Evolutionary conservation across 1,139 yeast species (phyloP), one percentile per base, ranked within the genome.

Genomic region (Pichia sp.): DNA sequence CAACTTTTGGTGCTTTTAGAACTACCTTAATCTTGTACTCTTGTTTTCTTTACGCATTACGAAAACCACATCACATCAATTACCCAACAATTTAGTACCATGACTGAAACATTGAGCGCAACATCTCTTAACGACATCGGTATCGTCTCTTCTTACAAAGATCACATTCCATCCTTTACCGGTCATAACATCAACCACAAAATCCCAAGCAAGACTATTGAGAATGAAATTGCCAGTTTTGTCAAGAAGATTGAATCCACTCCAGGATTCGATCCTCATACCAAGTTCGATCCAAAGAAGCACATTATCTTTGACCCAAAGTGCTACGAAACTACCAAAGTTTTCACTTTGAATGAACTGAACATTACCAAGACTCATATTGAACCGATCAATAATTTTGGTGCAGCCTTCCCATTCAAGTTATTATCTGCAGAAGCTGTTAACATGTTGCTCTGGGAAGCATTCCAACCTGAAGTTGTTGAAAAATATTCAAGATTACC

Each of bases 391-490:
- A 54, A 61, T 21, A 60, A 64, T 34, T 53, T 65, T 41, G 71
- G 62, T 4, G 68, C 63, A 7, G 54, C 63, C 12, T 61, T 57
- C 36, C 70, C 70, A 17, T 67, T 67, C 45, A 68, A 69, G 12
- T 51, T 67, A 19, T 57, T 67, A 39, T 55, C 66, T 4, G 58
- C 59, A 46, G 69, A 66, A 51, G 70, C 70, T 14, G 61, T 63
- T 44, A 62, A 65, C 47, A 63, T 66, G 53, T 55, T 67, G 54
- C 59, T 64, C 41, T 67, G 67, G 66, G 70, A 67, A 55, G 58
- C 62, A 2, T 55, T 67, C 38, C 63, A 63, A 53, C 54, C 58
- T 4, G 52, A 61, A 9, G 54, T 60, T 6, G 42, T 67, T 21
- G 49, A 56, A 12, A 54, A 61, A 12, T 66, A 54, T 46, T 67